Conservation (phyloP, 2,329 filamentous ascomycete species). For the Karstenula rhodostoma region DNA sequence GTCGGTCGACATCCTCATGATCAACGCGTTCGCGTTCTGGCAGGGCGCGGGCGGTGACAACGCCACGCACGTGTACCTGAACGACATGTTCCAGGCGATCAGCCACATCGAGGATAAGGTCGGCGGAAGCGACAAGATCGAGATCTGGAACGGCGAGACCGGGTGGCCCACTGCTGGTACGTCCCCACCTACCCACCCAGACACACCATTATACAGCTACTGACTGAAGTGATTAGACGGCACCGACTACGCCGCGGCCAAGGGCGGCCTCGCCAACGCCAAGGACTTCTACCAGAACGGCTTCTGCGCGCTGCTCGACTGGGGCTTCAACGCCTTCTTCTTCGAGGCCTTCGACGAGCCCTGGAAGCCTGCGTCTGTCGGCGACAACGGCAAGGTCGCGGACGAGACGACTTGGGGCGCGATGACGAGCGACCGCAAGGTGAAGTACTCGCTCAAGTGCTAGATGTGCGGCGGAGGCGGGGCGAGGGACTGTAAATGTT, state of each 20-base stretch:
- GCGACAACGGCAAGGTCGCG: slow-evolving; percentile 67
- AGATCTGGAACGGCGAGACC: slow-evolving; percentile 75
- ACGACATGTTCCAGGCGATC: slow-evolving; percentile 72
- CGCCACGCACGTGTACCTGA: slow-evolving; percentile 69
- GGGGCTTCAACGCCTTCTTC: slow-evolving; percentile 74
- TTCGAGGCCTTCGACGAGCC: slow-evolving; percentile 79
- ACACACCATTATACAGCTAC: neutral
- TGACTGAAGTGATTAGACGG: slow-evolving; percentile 56
- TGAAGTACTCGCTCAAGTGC: slow-evolving; percentile 65
- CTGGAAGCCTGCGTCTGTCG: slow-evolving; percentile 71
- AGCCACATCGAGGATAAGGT: slow-evolving; percentile 68
- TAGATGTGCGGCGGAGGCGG: slow-evolving; percentile 17
- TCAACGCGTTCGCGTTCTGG: slow-evolving; percentile 79
- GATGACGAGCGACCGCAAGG: slow-evolving; percentile 66
- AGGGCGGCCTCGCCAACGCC: slow-evolving; percentile 67
- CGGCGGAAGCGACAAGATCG: slow-evolving; percentile 60
- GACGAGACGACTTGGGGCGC: slow-evolving; percentile 76
- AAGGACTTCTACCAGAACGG: slow-evolving; percentile 67
- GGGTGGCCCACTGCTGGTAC: slow-evolving; percentile 67
- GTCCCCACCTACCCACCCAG: slow-evolving; percentile 14
- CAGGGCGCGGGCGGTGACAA: slow-evolving; percentile 68
- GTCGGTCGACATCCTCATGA: slow-evolving; percentile 68
- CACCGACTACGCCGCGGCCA: slow-evolving; percentile 67
- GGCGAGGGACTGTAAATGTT: neutral
- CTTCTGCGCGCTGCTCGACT: slow-evolving; percentile 70